Evolutionary conservation across 768 basidiomycete species (phyloP).

Genomic region (Suillus clintonianus): DNA sequence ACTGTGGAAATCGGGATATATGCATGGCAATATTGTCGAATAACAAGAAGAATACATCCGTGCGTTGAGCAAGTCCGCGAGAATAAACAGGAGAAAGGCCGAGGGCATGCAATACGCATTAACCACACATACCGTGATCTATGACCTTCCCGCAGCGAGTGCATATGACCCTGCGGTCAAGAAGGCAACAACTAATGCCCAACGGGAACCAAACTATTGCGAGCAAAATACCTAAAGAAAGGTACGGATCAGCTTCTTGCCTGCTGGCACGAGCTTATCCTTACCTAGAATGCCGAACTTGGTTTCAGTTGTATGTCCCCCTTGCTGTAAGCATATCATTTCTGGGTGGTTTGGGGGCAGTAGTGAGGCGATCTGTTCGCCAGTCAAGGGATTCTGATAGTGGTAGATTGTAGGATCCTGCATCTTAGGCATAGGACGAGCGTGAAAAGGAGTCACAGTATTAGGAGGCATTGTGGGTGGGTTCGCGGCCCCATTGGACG

Average conservation of each 20-base stretch:
- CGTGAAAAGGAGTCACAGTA: slow-evolving; percentile 19
- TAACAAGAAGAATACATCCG: neutral
- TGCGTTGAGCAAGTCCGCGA: neutral
- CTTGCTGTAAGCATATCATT: slow-evolving; percentile 83
- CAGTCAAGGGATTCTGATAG: slow-evolving; percentile 65
- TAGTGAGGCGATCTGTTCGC: slow-evolving; percentile 58
- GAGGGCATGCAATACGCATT: neutral
- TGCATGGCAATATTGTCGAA: neutral
- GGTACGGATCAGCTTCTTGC: neutral
- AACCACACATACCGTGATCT: slow-evolving; percentile 39
- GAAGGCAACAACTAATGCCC: slow-evolving; percentile 74
- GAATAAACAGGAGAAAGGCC: neutral
- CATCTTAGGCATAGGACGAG: slow-evolving; percentile 29
- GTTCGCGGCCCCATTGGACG: slow-evolving; percentile 16
- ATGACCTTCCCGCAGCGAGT: slow-evolving; percentile 44
- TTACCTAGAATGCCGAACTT: slow-evolving; percentile 72
- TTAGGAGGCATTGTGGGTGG: slow-evolving; percentile 10
- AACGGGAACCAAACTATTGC: slow-evolving; percentile 88
- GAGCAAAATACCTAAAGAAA: slow-evolving; percentile 64
- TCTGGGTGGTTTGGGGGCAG: slow-evolving; percentile 79
- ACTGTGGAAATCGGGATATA: neutral
- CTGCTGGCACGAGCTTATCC: slow-evolving; percentile 13
- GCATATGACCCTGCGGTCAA: slow-evolving; percentile 74
- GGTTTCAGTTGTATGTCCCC: slow-evolving; percentile 62
- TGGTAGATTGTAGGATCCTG: slow-evolving; percentile 59